Evolutionary conservation across 2,329 filamentous ascomycete species (phyloP).

Genomic region (Cytospora chrysosperma): DNA sequence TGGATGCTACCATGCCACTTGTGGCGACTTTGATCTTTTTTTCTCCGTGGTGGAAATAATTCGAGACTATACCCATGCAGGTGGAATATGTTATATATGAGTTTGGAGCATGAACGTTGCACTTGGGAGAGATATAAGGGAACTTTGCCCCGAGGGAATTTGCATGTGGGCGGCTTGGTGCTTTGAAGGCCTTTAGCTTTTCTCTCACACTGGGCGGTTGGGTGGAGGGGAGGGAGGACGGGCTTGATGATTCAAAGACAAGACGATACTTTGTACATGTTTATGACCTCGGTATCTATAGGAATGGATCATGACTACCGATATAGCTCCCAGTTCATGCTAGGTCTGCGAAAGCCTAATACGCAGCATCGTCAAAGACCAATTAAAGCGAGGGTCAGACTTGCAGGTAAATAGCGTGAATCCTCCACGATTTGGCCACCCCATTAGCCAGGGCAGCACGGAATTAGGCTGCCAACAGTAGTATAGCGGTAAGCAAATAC

Average conservation of each 20-base stretch:
- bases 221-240: too few species aligned
- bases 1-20: slow-evolving; percentile 7
- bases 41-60: slow-evolving; percentile 13
- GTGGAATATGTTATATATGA: slow-evolving; percentile 13
- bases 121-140: background rate
- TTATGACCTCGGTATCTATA: slow-evolving; percentile 14
- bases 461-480: too few species aligned
- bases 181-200: background rate
- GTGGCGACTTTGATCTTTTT: background rate
- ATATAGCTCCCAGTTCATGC: background rate
- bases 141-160: background rate
- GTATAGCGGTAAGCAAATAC: too few species aligned
- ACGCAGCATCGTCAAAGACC: too few species aligned
- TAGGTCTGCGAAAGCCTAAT: too few species aligned
- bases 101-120: slow-evolving; percentile 9
- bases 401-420: too few species aligned
- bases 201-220: background rate
- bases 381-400: too few species aligned
- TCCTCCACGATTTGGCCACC: too few species aligned
- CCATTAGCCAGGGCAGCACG: too few species aligned
- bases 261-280: slow-evolving; percentile 4
- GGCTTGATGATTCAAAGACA: background rate
- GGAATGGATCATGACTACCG: slow-evolving; percentile 18
- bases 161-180: background rate
- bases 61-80: slow-evolving; percentile 15